Conservation (phyloP, 176 grass and related monocot genomes). For the Avena atlantica region DNA sequence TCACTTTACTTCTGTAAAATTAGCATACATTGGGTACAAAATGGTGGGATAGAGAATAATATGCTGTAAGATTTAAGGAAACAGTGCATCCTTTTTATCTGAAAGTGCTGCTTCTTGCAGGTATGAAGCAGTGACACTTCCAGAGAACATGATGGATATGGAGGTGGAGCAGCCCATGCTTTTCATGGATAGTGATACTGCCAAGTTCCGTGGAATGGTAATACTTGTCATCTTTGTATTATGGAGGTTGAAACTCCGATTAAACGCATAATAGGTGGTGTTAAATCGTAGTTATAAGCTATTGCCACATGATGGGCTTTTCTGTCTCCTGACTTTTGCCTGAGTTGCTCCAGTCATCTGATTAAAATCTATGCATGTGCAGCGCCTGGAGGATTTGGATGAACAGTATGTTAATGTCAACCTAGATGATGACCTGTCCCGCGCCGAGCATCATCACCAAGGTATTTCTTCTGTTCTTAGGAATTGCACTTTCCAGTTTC, state of each 20-base stretch:
- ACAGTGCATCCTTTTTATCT: slow-evolving; percentile 15
- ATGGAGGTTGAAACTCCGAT: background rate
- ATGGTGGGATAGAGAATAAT: slow-evolving; percentile 13
- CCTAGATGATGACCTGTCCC: slow-evolving; percentile 59
- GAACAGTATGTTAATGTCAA: slow-evolving; percentile 83
- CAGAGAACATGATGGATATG: slow-evolving; percentile 57
- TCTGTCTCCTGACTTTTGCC: slow-evolving; percentile 30
- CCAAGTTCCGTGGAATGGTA: slow-evolving; percentile 79
- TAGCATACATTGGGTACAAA: slow-evolving; percentile 39
- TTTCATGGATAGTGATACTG: slow-evolving; percentile 49
- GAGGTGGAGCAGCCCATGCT: slow-evolving; percentile 69
- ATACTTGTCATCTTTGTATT: slow-evolving; percentile 38
- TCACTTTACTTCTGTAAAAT: slow-evolving; percentile 10
- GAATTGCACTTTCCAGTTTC: slow-evolving; percentile 9
- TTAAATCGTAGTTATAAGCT: background rate
- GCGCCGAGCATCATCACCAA: slow-evolving; percentile 62
- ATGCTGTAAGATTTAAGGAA: slow-evolving; percentile 36
- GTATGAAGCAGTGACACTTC: slow-evolving; percentile 88
- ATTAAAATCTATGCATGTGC: slow-evolving; percentile 34
- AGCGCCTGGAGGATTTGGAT: slow-evolving; percentile 89
- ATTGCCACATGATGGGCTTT: slow-evolving; percentile 6
- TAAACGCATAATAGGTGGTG: slow-evolving; percentile 5
- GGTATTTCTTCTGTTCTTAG: slow-evolving; percentile 53
- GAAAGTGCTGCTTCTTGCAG: slow-evolving; percentile 50
- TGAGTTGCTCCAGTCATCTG: slow-evolving; percentile 17